Percentiles rank a stretch among this genome's conserved stretches.
phyloP scores from a whole-genome alignment of 139 green algal genomes.

The Ettlia oleoabundans region DNA sequence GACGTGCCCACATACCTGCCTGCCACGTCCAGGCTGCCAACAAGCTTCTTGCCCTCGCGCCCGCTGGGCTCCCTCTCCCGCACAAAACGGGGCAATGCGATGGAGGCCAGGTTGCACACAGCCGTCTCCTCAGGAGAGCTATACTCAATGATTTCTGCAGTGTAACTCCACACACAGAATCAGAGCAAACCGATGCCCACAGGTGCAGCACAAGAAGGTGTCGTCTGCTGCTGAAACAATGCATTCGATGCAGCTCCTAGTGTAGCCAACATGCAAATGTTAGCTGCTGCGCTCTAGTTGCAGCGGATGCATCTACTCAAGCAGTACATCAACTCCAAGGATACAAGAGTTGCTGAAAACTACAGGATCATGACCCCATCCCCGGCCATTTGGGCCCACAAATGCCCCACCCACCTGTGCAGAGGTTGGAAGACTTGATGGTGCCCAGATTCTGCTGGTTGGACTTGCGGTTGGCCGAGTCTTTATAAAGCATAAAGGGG shows the following conservation, averaged over 20 bases:
- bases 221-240: too few species aligned
- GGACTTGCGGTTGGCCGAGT: constrained; percentile 95
- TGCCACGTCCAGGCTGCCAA: constrained; percentile 79
- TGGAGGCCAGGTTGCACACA: constrained; percentile 99
- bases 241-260: background rate
- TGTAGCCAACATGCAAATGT: too few species aligned
- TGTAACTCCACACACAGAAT: too few species aligned
- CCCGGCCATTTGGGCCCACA: too few species aligned
- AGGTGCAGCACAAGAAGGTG: too few species aligned
- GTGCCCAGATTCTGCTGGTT: constrained; percentile 99
- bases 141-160: constrained; percentile 97
- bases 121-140: constrained; percentile 94
- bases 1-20: too few species aligned
- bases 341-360: too few species aligned
- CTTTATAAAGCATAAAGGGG: constrained; percentile 99
- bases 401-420: constrained; percentile 75
- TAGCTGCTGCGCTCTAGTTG: too few species aligned
- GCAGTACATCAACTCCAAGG: too few species aligned
- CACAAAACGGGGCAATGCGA: constrained; percentile 93
- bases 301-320: too few species aligned
- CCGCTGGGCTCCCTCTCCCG: constrained; percentile 59
- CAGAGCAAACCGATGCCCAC: too few species aligned
- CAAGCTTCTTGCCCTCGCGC: constrained; percentile 76
- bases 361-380: too few species aligned
- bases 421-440: constrained; percentile 99